Percentiles rank a stretch among this genome's conserved stretches.
phyloP scores from a whole-genome alignment of 345 rosid genomes.

The Carallia brachiata region DNA sequence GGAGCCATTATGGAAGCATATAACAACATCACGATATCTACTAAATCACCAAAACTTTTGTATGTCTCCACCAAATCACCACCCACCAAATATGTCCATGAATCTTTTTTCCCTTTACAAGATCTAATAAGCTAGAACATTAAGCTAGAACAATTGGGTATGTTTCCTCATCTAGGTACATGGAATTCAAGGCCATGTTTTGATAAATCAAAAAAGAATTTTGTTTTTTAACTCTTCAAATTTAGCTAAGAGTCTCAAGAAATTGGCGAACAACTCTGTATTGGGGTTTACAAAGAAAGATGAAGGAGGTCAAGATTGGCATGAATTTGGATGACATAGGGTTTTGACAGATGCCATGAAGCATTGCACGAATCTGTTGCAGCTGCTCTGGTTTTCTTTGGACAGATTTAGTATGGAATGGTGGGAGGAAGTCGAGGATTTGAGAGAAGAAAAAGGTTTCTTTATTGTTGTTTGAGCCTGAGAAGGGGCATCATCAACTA shows the following conservation, averaged over 20 bases:
- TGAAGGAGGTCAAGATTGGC: conserved; percentile 34
- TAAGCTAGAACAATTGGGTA: conserved; percentile 31
- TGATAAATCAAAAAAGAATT: conserved; percentile 19
- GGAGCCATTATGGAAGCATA: no score
- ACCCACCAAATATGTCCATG: conserved; percentile 31
- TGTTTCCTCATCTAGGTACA: conserved; percentile 31
- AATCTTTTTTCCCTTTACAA: conserved; percentile 24
- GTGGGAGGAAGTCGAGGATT: conserved; percentile 17
- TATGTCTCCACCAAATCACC: conserved; percentile 26
- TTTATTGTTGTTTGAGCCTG: not conserved
- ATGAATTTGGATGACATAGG: conserved; percentile 35
- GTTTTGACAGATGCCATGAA: conserved; percentile 43
- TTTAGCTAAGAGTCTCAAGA: conserved; percentile 19
- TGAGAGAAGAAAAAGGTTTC: not conserved
- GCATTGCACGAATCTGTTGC: conserved; percentile 41
- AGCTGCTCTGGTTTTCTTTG: conserved; percentile 26
- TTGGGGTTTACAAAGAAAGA: conserved; percentile 11
- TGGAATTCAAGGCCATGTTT: conserved; percentile 15
- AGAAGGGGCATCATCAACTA: no score
- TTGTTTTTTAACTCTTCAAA: conserved; percentile 16
- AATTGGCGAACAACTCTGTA: conserved; percentile 10
- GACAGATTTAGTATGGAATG: conserved; percentile 36
- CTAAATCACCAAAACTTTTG: conserved; percentile 13
- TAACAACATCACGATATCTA: not conserved
- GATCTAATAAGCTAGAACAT: conserved; percentile 35